These are phyloP conservation scores for Ophiostoma perfectum DNA, from an alignment of 2,329 filamentous ascomycete genomes.

Conservation along the genomic window DNA sequence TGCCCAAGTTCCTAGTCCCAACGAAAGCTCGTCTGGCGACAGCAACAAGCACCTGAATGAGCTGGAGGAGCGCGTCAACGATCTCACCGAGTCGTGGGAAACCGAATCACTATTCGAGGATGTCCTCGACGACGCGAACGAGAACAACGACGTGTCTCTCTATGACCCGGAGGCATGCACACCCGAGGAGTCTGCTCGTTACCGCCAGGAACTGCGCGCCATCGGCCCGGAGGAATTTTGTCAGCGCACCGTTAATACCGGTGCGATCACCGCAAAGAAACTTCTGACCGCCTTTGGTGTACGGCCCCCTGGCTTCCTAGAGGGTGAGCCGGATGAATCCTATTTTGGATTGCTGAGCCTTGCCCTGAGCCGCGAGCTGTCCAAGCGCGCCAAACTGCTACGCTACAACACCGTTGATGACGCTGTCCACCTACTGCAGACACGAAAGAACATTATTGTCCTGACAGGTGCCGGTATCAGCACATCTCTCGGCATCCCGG, in stretches of 20 bases:
- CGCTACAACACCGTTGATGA: conserved; percentile 84
- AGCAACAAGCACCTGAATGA: conserved; percentile 33
- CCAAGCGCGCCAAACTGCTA: conserved; percentile 71
- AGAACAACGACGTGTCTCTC: conserved; percentile 44
- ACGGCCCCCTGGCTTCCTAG: conserved; percentile 65
- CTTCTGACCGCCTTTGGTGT: conserved; percentile 83
- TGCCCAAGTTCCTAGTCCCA: neutral
- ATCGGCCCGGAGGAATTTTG: conserved; percentile 76
- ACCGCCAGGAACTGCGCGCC: conserved; percentile 65
- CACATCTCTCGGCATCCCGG: conserved; percentile 91
- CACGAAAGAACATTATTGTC: conserved; percentile 79
- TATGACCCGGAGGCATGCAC: conserved; percentile 48
- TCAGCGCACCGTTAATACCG: conserved; percentile 62
- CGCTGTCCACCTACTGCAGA: conserved; percentile 69
- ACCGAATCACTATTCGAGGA: conserved; percentile 60
- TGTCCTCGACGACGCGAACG: conserved; percentile 52
- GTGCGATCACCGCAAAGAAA: conserved; percentile 70
- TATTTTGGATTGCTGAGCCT: conserved; percentile 71
- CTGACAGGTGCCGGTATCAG: conserved; percentile 95
- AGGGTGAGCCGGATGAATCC: conserved; percentile 64
- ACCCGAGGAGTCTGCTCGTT: conserved; percentile 61
- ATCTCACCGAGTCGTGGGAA: conserved; percentile 55
- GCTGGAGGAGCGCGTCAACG: conserved; percentile 48
- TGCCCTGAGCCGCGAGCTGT: conserved; percentile 73
- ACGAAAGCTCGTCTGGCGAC: conserved; percentile 14